phyloP scores from a whole-genome alignment of 257 asterid species.

The Phtheirospermum japonicum region DNA sequence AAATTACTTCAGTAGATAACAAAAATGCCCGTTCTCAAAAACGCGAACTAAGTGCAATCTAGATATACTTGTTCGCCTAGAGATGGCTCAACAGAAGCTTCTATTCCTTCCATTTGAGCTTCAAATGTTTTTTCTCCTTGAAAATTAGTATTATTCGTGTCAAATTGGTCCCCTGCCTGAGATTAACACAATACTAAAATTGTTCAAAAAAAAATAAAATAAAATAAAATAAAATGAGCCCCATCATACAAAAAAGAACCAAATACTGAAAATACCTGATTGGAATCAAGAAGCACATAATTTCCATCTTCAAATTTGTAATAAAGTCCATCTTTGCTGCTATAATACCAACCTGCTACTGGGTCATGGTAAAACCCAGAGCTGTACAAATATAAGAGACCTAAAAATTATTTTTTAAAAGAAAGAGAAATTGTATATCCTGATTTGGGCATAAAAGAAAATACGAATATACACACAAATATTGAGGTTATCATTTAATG shows the following conservation, averaged over 20 bases:
- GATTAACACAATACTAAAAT: slow-evolving; percentile 20
- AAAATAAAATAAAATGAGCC: slow-evolving; percentile 2
- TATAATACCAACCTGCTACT: slow-evolving; percentile 84
- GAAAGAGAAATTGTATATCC: neutral
- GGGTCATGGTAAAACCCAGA: slow-evolving; percentile 92
- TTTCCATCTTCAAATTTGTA: slow-evolving; percentile 87
- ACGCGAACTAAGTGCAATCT: slow-evolving; percentile 5
- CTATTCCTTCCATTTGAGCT: slow-evolving; percentile 37
- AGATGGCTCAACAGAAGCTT: slow-evolving; percentile 31
- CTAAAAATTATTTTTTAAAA: neutral
- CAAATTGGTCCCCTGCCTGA: slow-evolving; percentile 43
- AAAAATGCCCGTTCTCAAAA: neutral
- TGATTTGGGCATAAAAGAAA: slow-evolving; percentile 20
- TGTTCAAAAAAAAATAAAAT: neutral
- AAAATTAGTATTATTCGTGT: slow-evolving; percentile 11
- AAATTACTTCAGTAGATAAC: neutral
- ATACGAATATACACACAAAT: neutral
- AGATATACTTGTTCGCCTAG: slow-evolving; percentile 42
- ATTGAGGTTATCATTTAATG: neutral
- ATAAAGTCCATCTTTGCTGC: slow-evolving; percentile 72
- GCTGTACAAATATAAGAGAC: slow-evolving; percentile 46
- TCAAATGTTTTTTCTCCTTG: slow-evolving; percentile 29
- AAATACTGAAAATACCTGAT: slow-evolving; percentile 39
- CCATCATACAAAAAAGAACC: neutral
- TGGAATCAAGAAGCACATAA: slow-evolving; percentile 57